Evolutionary conservation across 176 grass and related monocot genomes (phyloP), one percentile per base, ranked within the genome.

Genomic region (Poa annua): DNA sequence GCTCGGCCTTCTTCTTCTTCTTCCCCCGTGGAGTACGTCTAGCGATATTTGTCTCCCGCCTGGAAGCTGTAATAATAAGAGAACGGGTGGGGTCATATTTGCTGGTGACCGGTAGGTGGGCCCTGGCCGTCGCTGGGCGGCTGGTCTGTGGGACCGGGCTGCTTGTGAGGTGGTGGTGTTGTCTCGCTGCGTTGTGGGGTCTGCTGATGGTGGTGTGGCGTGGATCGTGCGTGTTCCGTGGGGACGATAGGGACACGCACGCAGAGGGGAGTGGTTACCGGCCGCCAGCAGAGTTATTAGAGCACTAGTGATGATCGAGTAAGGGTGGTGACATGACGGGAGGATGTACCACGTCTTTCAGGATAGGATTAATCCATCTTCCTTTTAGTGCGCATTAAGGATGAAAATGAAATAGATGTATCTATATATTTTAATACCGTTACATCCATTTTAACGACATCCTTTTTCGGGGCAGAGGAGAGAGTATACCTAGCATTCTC

Each of bases 211-310:
- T n/a, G n/a, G n/a, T n/a, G n/a, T n/a, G n/a, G n/a, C n/a, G n/a
- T n/a, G 51, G 52, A 45, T 44, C n/a, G 67, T 70, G 55, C 81
- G 86, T 84, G 81, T 35, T 49, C 7, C 47, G 17, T 21, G 68
- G 75, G 62, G 44, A 7, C 62, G 52, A 68, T 5, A 44, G 52
- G 59, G 72, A 38, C 50, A 10, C 56, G 77, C 57, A 61, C 71
- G 41, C 69, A 49, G 15, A 72, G n/a, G 3, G 77, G 68, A 70
- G 86, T 47, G 57, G 36, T 55, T 74, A 34, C 41, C 48, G 55
- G 20, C 78, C 45, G 42, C 75, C 5, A 49, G 12, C 1, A 66
- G 24, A 2, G 8, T 63, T 63, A 71, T 42, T 42, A 74, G 8
- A 24, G 13, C 6, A 13, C 2, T 42, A 21, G 50, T 42, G 64